Evolutionary conservation across 2,329 filamentous ascomycete genomes (phyloP).

Genomic region (Fusarium tanahbumbuense): DNA sequence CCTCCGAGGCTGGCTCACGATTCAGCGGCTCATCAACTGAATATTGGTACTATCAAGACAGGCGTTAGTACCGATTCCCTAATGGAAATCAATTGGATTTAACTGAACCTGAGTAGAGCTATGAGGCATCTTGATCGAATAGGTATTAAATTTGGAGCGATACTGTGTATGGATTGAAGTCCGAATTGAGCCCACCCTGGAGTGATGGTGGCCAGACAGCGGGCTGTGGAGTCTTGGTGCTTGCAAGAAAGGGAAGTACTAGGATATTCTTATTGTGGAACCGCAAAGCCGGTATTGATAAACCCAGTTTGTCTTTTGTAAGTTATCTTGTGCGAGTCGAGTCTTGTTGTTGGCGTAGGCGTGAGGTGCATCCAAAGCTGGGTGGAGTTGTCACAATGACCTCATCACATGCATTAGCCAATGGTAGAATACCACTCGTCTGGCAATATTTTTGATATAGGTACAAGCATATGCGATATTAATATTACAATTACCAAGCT

Average conservation of each 20-base stretch:
- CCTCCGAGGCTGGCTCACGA: neutral
- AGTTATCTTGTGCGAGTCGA: neutral
- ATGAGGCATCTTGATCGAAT: neutral
- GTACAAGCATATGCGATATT: neutral
- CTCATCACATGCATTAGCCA: neutral
- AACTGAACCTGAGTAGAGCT: neutral
- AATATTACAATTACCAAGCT: neutral
- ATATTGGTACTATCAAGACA: neutral
- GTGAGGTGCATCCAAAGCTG: no score
- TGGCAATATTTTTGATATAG: neutral
- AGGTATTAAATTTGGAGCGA: no score
- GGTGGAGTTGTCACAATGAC: constrained; percentile 3
- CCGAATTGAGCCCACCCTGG: neutral
- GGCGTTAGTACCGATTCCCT: neutral
- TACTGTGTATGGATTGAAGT: neutral
- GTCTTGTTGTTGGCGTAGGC: neutral
- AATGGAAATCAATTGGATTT: neutral
- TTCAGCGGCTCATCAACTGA: neutral
- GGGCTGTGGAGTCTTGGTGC: neutral
- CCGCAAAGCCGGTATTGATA: no score
- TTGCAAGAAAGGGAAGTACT: neutral
- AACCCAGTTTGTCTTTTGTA: neutral
- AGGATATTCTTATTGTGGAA: neutral
- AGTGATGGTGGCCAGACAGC: no score
- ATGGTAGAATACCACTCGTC: neutral